phyloP scores from a whole-genome alignment of 257 asterid genomes.

The Gardenia jasminoides region DNA sequence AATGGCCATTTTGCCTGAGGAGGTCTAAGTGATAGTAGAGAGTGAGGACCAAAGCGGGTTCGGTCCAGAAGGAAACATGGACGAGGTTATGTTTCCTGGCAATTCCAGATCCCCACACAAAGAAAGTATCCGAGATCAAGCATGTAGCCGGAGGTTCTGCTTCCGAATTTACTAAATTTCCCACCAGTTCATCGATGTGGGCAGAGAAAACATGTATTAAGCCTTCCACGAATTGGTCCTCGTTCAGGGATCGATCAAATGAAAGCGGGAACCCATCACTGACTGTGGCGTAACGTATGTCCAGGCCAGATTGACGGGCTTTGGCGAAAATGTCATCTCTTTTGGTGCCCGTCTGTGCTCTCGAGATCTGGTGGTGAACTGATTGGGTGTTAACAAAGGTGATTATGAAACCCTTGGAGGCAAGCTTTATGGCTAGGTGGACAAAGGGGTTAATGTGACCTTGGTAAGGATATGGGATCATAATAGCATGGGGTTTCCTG shows the following conservation, averaged over 20 bases:
- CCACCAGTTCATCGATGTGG: conserved; percentile 50
- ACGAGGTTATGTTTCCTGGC: conserved; percentile 40
- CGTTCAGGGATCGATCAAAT: conserved; percentile 42
- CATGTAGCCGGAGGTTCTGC: conserved; percentile 34
- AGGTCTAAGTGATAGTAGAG: conserved; percentile 50
- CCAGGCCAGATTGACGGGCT: conserved; percentile 32
- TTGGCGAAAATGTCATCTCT: conserved; percentile 33
- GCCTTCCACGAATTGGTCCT: conserved; percentile 42
- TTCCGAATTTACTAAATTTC: conserved; percentile 23
- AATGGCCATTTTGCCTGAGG: conserved; percentile 45
- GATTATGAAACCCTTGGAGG: too few relatives aligned
- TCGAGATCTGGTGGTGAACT: too few relatives aligned
- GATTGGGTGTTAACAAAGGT: too few relatives aligned
- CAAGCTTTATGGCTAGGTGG: too few relatives aligned
- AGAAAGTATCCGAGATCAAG: conserved; percentile 52
- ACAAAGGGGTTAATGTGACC: too few relatives aligned
- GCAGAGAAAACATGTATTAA: conserved; percentile 50
- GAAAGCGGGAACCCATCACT: conserved; percentile 41
- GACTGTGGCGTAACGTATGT: conserved; percentile 45
- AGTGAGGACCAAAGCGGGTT: conserved; percentile 43
- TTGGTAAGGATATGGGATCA: too few relatives aligned
- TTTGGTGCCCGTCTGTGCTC: too few relatives aligned
- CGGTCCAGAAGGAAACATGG: conserved; percentile 47
- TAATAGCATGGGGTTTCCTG: too few relatives aligned
- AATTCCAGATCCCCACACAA: conserved; percentile 49